Evolutionary conservation across 352 stramenopile genomes (phyloP), one percentile per base, ranked within the genome.

Genomic region (Peronospora farinosa): DNA sequence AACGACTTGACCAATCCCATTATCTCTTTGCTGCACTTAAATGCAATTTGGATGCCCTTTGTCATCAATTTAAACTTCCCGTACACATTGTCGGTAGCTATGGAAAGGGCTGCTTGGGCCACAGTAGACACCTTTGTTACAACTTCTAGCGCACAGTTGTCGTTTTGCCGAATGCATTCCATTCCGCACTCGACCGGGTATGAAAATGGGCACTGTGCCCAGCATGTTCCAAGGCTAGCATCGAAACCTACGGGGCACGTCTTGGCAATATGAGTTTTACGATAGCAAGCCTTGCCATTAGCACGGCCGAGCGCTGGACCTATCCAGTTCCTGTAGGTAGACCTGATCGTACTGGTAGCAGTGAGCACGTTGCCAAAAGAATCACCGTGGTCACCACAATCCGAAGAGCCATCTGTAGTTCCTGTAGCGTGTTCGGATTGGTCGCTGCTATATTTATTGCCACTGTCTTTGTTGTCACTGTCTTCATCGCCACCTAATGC

Each of bases 111-210:
- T 9, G 55, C 40, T 36, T 67, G 54, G 5, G 32, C 63, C 5
- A 69, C 59, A 11, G 33, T 40, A 17, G 49, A 51, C 38, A 71
- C 38, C 25, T 75, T 72, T 31, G 28, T 69, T 7, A 75, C 31
- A 7, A 78, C 38, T 37, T 62, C 65, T 16, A 67, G 47, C 8
- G 43, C 54, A 28, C 68, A 78, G 45, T 75, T 59, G n/a, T 65
- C 60, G 11, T 68, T 75, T 46, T 78, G 68, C 7, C 65, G 62
- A 16, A 78, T 62, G 23, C 68, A 78, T 40, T 75, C 65, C 33
- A 73, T 53, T 41, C 65, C 68, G 48, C 68, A 78, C 32, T 65
- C 27, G 0, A 78, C 63, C 0, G 68, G 65, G 27, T 64, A 78
- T 2, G 57, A 33, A 33, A 59, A 52, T 16, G 68, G 65, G 17